Evolutionary conservation across 371 early-diverging fungal species (phyloP).

Genomic region (Mortierella sp.): DNA sequence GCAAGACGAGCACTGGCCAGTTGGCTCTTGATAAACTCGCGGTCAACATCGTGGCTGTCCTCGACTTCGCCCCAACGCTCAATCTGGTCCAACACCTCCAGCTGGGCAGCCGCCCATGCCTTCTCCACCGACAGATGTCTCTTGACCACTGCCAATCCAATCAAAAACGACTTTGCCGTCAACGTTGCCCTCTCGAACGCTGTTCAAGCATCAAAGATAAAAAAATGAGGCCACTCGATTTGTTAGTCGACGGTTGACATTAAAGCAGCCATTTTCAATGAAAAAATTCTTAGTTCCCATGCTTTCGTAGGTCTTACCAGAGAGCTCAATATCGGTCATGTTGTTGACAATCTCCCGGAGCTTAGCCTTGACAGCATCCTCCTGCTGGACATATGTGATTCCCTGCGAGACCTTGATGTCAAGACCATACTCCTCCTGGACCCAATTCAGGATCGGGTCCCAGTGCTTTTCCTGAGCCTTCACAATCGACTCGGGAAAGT

Average conservation of each 20-base stretch:
- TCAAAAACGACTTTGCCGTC: conserved; percentile 91
- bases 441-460: conserved; percentile 89
- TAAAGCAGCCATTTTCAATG: too few relatives aligned
- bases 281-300: too few relatives aligned
- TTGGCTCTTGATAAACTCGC: conserved; percentile 55
- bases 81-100: conserved; percentile 91
- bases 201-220: conserved; percentile 3
- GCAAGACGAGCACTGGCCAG: conserved; percentile 51
- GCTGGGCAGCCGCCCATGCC: conserved; percentile 85
- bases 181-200: conserved; percentile 93
- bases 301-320: conserved; percentile 40
- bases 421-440: conserved; percentile 71
- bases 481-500: conserved; percentile 81
- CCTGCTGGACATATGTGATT: conserved; percentile 79
- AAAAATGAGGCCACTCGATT: too few relatives aligned
- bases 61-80: conserved; percentile 95
- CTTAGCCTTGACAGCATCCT: conserved; percentile 67
- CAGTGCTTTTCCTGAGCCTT: conserved; percentile 86
- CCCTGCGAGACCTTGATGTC: conserved; percentile 81
- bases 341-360: conserved; percentile 67
- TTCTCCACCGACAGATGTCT: conserved; percentile 80
- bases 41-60: conserved; percentile 71
- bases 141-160: conserved; percentile 86
- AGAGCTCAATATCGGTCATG: conserved; percentile 61
- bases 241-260: too few relatives aligned